Evolutionary conservation across 495 filamentous ascomycete species (phyloP).

Genomic region (Penicillium waksmanii): DNA sequence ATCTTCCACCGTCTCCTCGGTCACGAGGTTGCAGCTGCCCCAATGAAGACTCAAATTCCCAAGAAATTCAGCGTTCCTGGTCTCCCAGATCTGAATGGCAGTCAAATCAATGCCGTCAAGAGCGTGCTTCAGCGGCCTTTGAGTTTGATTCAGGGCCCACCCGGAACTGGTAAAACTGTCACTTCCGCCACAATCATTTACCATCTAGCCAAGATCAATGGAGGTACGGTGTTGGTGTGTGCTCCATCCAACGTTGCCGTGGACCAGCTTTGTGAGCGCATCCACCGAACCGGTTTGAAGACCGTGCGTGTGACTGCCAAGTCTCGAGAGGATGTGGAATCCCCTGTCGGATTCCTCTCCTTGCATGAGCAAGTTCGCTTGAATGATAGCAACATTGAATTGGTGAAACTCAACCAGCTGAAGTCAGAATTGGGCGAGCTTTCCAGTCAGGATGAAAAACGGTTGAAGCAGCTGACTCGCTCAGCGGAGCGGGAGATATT

Average conservation of each 20-base stretch:
- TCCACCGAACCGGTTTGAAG: constrained; percentile 92
- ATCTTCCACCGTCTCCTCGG: constrained; percentile 98
- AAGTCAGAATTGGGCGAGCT: constrained; percentile 92
- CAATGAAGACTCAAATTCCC: constrained; percentile 95
- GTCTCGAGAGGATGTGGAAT: constrained; percentile 97
- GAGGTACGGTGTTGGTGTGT: constrained; percentile 93
- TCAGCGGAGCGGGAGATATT: constrained; percentile 95
- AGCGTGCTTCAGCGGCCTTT: constrained; percentile 91
- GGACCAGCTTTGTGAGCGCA: constrained; percentile 97
- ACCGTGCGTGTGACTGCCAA: constrained; percentile 98
- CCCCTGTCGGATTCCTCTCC: constrained; percentile 90
- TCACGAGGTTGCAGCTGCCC: constrained; percentile 92
- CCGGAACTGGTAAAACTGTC: constrained; percentile 97
- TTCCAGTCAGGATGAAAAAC: constrained; percentile 96
- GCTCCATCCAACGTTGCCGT: constrained; percentile 98
- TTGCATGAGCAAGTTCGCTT: constrained; percentile 96
- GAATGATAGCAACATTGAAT: constrained; percentile 93
- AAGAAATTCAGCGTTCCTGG: constrained; percentile 97
- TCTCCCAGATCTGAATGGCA: constrained; percentile 91
- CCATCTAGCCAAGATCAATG: constrained; percentile 93
- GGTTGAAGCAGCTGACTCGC: constrained; percentile 91
- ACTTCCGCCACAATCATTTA: constrained; percentile 99
- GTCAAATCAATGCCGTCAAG: constrained; percentile 96
- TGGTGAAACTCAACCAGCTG: constrained; percentile 87
- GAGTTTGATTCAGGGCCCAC: constrained; percentile 95